Evolutionary conservation across 768 basidiomycete genomes (phyloP), one percentile per base, ranked within the genome.

Genomic region (Clavulina sp.): DNA sequence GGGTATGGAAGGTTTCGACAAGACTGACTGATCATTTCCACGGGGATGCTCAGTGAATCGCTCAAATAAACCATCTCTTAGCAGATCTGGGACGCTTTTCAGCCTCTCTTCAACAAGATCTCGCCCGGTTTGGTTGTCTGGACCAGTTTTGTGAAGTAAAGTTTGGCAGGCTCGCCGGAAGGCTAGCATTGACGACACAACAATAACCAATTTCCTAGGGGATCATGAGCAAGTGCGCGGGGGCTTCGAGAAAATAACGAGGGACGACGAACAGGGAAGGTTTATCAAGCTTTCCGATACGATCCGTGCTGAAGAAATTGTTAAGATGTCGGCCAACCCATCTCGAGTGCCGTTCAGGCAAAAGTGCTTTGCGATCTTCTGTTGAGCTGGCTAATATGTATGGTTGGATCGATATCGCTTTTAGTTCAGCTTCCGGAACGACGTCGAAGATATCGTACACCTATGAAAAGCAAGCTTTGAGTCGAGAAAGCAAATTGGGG

Each of bases 341-440:
- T 7, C 68, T 64, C 9, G 78, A 81, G 41, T 76, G 68, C 30
- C 67, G 68, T 60, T 69, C 78, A 1, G 85, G 75, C 31, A 97
- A 65, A 2, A 81, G 24, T 13, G 13, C 71, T 24, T 65, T 64
- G 5, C 78, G 71, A 34, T 79, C 74, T 29, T 66, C 61, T 43
- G 71, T 62, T 32, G 68, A 68, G 16, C 64, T 54, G 1, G 78
- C 76, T 9, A 71, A 64, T 46, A 80, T 70, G 48, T 91, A 70
- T 2, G 71, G 64, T 26, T 69, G 64, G 34, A 78, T 58, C 16
- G 76, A 72, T 21, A 95, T 68, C 1, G 79, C 71, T 53, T 81
- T 78, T 73, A 84, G 81, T 64, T 95, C 92, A 7, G 72, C 71
- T 52, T 84, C 78, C 0, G 86, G 77, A 33, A 95, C 80, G 60